Conservation (phyloP, 2,329 filamentous ascomycete genomes). For the Dryadomyces sulphureus region DNA sequence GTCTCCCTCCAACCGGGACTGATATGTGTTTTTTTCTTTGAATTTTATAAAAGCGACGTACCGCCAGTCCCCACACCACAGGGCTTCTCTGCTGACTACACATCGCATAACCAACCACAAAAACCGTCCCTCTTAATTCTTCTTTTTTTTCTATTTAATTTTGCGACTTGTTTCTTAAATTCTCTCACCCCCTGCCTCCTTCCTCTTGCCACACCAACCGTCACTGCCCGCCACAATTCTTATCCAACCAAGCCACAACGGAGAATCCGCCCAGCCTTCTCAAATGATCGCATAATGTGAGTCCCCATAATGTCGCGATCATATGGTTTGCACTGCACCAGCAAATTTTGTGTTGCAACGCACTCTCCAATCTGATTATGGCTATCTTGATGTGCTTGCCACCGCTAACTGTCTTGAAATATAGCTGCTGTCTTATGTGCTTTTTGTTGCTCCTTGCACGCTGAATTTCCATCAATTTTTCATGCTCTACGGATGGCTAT, state of each 20-base stretch:
- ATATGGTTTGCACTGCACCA: not conserved
- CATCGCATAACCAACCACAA: not conserved
- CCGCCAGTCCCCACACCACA: slow-evolving; percentile 10
- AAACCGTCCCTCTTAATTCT: slow-evolving; percentile 9
- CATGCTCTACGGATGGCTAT: slow-evolving; percentile 27
- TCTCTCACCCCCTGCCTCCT: not conserved
- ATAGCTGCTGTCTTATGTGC: not conserved
- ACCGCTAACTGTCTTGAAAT: not conserved
- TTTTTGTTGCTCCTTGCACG: slow-evolving; percentile 23
- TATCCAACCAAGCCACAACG: slow-evolving; percentile 5
- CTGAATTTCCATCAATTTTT: slow-evolving; percentile 13
- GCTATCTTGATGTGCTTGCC: not conserved
- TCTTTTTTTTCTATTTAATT: slow-evolving; percentile 16
- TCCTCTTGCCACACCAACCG: slow-evolving; percentile 5
- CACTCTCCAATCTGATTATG: not conserved
- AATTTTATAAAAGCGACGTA: slow-evolving; percentile 14
- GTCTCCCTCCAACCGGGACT: slow-evolving; percentile 19
- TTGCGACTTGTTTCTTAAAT: slow-evolving; percentile 1
- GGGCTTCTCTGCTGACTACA: slow-evolving; percentile 3
- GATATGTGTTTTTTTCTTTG: slow-evolving; percentile 18
- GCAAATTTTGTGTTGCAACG: not conserved
- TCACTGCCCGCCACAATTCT: slow-evolving; percentile 7
- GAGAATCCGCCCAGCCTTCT: slow-evolving; percentile 7
- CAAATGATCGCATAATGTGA: slow-evolving; percentile 1
- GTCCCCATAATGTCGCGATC: slow-evolving; percentile 1